Evolutionary conservation across 1,284 basidiomycete species (phyloP), one percentile per base, ranked within the genome.

Genomic region (Pyrrhoderma noxium): DNA sequence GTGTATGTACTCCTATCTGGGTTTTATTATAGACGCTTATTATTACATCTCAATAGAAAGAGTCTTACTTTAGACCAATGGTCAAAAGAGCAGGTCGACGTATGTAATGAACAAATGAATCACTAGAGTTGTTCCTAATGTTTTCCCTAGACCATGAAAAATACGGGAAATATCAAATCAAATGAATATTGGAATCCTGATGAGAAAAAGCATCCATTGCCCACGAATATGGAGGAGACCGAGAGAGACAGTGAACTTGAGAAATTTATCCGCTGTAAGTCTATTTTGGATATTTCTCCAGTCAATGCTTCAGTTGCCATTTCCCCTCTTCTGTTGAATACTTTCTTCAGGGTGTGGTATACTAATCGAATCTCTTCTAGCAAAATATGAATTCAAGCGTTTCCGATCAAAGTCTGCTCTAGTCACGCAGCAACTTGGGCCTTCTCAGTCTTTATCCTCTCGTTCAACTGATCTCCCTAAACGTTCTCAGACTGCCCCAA

Each of bases 61-160:
- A 91, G 88, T 60, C 56, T 92, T 38, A 87, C 85, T 1, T 70
- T 93, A 68, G 89, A 93, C 62, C 73, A 80, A 38, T 93, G 90
- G 90, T 77, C 79, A 23, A 88, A 82, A 61, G 90, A 92, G 57
- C 89, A 93, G 66, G 80, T 90, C 42, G 86, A 90, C 66, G 87
- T 87, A 56, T 55, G 77, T 66, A 53, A 42, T 42, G 41, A 57
- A 54, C 49, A 52, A 23, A 54, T 44, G 5, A 5, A 31, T 11
- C 11, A 31, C 11, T 11, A 5, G 5, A 5, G 27, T 5, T 31
- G 27, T 31, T 31, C 27, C 11, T 11, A 31, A 31, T 4, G 2
- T 39, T 3, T 5, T 43, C 36, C 55, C 16, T 59, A 77, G 82
- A 69, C 67, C 49, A 91, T 93, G 85, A 85, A 77, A 62, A 72